Percentiles rank a stretch among this genome's conserved stretches.
These are phyloP conservation scores for Agapanthus africanus DNA, from an alignment of 106 monocot species.

Conservation along the genomic window DNA sequence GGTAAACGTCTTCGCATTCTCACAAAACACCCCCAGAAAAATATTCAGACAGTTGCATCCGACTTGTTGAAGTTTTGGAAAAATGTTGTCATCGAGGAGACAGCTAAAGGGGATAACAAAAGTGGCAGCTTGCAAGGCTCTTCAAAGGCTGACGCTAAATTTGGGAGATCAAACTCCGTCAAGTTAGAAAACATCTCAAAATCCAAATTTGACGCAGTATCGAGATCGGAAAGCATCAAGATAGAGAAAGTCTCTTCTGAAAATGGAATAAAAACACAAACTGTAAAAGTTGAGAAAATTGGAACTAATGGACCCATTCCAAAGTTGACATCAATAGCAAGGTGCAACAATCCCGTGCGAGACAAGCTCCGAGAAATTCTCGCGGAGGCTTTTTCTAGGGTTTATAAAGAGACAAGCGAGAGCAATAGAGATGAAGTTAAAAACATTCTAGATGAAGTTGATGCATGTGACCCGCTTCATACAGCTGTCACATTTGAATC, in stretches of 20 bases:
- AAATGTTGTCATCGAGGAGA: conserved; percentile 71
- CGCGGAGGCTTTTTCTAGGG: conserved; percentile 61
- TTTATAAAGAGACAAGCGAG: conserved; percentile 46
- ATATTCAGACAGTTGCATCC: conserved; percentile 63
- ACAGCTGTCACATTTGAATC: conserved; percentile 70
- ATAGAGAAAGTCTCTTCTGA: conserved; percentile 14
- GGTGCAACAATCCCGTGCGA: conserved; percentile 62
- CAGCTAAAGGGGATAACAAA: conserved; percentile 44
- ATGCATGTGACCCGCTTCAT: conserved; percentile 62
- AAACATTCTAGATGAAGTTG: conserved; percentile 50
- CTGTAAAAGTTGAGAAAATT: conserved; percentile 14
- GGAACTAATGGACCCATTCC: conserved; percentile 26
- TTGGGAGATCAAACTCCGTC: conserved; percentile 1
- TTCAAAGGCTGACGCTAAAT: conserved; percentile 19
- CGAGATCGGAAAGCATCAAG: conserved; percentile 21
- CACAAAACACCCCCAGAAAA: conserved; percentile 66
- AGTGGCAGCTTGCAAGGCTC: conserved; percentile 9
- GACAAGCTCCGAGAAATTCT: conserved; percentile 74
- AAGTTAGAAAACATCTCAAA: conserved; percentile 3
- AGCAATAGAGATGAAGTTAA: conserved; percentile 47
- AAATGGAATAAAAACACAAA: conserved; percentile 22
- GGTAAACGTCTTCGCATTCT: conserved; percentile 70
- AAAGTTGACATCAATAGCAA: conserved; percentile 52
- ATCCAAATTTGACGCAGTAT: background rate
- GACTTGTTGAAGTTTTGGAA: conserved; percentile 79